These are phyloP conservation scores for Aureobasidium pullulans DNA, from an alignment of 2,329 filamentous ascomycete genomes.

Conservation along the genomic window DNA sequence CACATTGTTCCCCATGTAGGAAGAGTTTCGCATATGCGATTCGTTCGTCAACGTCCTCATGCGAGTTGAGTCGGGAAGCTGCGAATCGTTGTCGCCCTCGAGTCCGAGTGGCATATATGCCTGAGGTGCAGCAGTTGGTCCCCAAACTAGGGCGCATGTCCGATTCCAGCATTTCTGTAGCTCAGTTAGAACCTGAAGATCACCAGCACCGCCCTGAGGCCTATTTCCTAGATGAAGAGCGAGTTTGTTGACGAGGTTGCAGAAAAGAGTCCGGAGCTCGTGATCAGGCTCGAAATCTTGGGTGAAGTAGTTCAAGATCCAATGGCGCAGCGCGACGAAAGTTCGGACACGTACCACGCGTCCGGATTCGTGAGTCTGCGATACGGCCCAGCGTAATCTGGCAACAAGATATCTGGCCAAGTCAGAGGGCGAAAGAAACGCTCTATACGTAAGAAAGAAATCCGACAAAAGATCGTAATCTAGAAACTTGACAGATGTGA, in stretches of 20 bases:
- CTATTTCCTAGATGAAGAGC: slow-evolving; percentile 46
- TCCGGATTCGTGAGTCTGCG: slow-evolving; percentile 71
- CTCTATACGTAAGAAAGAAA: slow-evolving; percentile 92
- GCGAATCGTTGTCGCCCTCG: neutral
- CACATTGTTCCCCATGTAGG: neutral
- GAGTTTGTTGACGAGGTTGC: slow-evolving; percentile 65
- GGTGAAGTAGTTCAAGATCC: slow-evolving; percentile 95
- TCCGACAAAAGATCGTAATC: slow-evolving; percentile 96
- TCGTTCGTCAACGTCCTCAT: slow-evolving; percentile 1
- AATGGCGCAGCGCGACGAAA: slow-evolving; percentile 91
- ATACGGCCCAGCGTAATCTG: slow-evolving; percentile 78
- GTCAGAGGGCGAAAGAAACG: slow-evolving; percentile 70
- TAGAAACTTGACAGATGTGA: slow-evolving; percentile 90
- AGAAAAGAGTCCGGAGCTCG: slow-evolving; percentile 68
- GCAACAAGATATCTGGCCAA: slow-evolving; percentile 79
- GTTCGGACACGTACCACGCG: slow-evolving; percentile 92
- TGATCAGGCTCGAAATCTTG: slow-evolving; percentile 84
- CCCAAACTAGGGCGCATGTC: slow-evolving; percentile 86
- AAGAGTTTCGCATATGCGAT: slow-evolving; percentile 3
- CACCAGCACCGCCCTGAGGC: slow-evolving; percentile 48
- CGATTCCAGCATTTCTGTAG: slow-evolving; percentile 96
- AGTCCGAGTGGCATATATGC: neutral
- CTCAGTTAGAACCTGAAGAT: slow-evolving; percentile 83
- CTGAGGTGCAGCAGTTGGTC: slow-evolving; percentile 54
- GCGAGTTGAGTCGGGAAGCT: neutral